A percentile compares a stretch with the other conserved stretches of the same genome.
These are phyloP conservation scores for Boechera divaricarpa DNA, from an alignment of 345 rosid genomes.

Conservation along the genomic window DNA sequence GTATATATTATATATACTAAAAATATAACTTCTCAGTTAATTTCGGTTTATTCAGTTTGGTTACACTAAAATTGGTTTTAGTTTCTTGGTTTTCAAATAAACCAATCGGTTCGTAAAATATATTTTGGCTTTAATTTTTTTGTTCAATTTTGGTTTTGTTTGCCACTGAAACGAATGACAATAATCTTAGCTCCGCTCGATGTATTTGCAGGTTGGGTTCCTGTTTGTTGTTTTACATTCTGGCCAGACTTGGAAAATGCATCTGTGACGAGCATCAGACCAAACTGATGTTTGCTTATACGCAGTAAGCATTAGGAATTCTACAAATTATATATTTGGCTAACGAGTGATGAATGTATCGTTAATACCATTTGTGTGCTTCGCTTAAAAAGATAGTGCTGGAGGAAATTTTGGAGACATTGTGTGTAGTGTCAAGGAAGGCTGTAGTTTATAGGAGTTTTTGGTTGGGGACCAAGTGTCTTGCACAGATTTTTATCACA, in stretches of 20 bases:
- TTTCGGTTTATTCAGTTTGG: neutral
- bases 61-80: neutral
- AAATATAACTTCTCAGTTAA: neutral
- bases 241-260: neutral
- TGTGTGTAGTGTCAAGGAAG: neutral
- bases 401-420: conserved; percentile 2
- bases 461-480: neutral
- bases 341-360: conserved; percentile 13
- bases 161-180: neutral
- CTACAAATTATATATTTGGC: neutral
- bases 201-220: conserved; percentile 19
- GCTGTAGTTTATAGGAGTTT: neutral
- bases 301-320: neutral
- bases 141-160: neutral
- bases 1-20: neutral
- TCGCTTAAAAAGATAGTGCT: neutral
- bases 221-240: conserved; percentile 23
- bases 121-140: neutral
- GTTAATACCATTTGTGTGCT: conserved; percentile 11
- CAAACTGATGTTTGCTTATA: conserved; percentile 12
- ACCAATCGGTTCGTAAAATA: neutral
- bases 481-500: conserved; percentile 6
- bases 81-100: neutral
- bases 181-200: neutral
- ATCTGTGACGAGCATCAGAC: neutral